Base-by-base conservation (phyloP, 2,329 filamentous ascomycete genomes). In the Ascochyta clinopodiicola region DNA sequence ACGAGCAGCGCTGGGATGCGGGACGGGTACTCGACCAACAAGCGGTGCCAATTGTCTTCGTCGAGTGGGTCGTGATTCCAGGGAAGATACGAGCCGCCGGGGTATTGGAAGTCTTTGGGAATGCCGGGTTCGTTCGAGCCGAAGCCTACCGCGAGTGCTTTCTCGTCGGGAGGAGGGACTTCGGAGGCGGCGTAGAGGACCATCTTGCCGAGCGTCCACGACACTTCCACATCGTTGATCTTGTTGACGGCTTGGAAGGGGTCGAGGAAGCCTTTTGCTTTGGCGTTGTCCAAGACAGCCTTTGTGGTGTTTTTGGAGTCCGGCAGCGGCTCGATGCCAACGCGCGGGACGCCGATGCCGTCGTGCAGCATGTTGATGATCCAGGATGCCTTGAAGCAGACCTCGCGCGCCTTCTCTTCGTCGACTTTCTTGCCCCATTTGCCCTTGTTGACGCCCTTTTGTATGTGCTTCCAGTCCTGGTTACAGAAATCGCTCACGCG, bases 321-420 rank as follows among this genome's bases (percentile, higher is more conserved):
- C 9, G 77, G 72, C 0, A 82, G 81, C 19, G 86, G 80, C 64
- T 96, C 94, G 13, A 96, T 77, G 0, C 91, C 92, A 6, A 95
- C 82, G 45, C 93, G 85, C 5, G 96, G 96, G 46, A 99, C 87
- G 0, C 95, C 96, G 62, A 99, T 97, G 2, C 95, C 95, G 60
- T 97, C 91, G 69, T 99, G 94, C 4, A 99, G 82, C 69, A 99
- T 88, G 67, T 96, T 99, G 71, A 99, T 96, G 39, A 99, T 81
- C 95, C 96, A 99, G 5, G 92, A 95, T 0, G 95, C 93, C 75
- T 99, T 99, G 82, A 99, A 99, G 74, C 95, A 99, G 1, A 96
- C 90, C 70, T 96, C 88, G 61, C 89, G 85, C 5, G 93, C 93
- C 44, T 88, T 90, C 66, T 89, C 86, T 54, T 81, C 80, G 63